Conservation (phyloP, 2,329 filamentous ascomycete genomes). For the Corynespora cassiicola region DNA sequence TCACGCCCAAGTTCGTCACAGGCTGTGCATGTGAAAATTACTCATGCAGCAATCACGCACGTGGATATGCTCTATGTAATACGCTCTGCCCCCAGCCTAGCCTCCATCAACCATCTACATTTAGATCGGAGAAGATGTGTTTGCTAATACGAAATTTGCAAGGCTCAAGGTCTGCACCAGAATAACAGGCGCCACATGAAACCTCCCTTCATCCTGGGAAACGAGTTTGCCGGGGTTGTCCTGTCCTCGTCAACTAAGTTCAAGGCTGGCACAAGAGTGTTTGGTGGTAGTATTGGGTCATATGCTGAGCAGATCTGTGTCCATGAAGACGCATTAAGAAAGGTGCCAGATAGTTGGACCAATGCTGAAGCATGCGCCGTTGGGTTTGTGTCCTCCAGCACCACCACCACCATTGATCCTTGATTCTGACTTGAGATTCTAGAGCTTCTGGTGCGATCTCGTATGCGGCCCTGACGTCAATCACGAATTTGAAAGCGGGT, state of each 20-base stretch:
- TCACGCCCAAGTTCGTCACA: constrained; percentile 42
- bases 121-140: neutral
- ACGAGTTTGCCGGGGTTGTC: constrained; percentile 66
- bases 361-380: constrained; percentile 61
- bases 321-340: constrained; percentile 47
- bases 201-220: constrained; percentile 65
- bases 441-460: constrained; percentile 61
- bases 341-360: constrained; percentile 54
- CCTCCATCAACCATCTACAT: neutral
- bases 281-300: constrained; percentile 59
- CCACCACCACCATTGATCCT: too few relatives aligned
- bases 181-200: constrained; percentile 64
- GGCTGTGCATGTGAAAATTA: constrained; percentile 55
- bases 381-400: too few relatives aligned
- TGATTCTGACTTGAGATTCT: too few relatives aligned
- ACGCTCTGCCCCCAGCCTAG: too few relatives aligned
- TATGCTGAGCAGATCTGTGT: constrained; percentile 61
- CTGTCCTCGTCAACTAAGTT: constrained; percentile 45
- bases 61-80: constrained; percentile 66
- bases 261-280: constrained; percentile 59
- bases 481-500: constrained; percentile 50
- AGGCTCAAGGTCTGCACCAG: constrained; percentile 61
- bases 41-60: constrained; percentile 65
- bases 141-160: too few relatives aligned
- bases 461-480: constrained; percentile 57